A percentile compares a stretch with the other conserved stretches of the same genome.
Evolutionary conservation across 176 grass and related monocot species (phyloP).

Genomic region (Aegilops umbellulata): DNA sequence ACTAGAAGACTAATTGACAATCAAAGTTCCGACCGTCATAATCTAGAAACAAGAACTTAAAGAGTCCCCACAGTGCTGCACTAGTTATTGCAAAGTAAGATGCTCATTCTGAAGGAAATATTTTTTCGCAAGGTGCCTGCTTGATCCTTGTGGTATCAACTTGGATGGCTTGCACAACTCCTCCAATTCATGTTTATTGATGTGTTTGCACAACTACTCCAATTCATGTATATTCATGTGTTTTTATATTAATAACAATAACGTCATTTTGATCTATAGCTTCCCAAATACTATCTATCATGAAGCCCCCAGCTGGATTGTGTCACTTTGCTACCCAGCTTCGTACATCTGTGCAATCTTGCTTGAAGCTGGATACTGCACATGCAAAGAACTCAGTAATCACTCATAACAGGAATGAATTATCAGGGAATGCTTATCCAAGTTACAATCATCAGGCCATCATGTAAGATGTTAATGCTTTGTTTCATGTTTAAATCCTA

Average conservation of each 20-base stretch:
- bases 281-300: constrained; percentile 52
- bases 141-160: constrained; percentile 18
- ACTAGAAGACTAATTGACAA: not conserved
- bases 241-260: not conserved
- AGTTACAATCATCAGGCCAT: constrained; percentile 4
- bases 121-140: not conserved
- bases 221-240: not conserved
- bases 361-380: constrained; percentile 33
- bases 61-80: not conserved
- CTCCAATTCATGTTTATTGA: not conserved
- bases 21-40: not conserved
- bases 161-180: constrained; percentile 1
- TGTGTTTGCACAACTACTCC: not conserved
- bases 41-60: not conserved
- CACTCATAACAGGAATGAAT: constrained; percentile 7
- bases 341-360: constrained; percentile 32
- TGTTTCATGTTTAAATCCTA: constrained; percentile 17
- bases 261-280: constrained; percentile 37
- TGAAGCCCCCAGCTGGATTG: constrained; percentile 47
- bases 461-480: constrained; percentile 28
- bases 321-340: constrained; percentile 37
- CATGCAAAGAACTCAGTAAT: constrained; percentile 10
- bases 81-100: not conserved
- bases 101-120: not conserved
- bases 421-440: constrained; percentile 3